Conservation (phyloP, 371 early-diverging fungal genomes). For the Thermomucor indicae-seudaticae region DNA sequence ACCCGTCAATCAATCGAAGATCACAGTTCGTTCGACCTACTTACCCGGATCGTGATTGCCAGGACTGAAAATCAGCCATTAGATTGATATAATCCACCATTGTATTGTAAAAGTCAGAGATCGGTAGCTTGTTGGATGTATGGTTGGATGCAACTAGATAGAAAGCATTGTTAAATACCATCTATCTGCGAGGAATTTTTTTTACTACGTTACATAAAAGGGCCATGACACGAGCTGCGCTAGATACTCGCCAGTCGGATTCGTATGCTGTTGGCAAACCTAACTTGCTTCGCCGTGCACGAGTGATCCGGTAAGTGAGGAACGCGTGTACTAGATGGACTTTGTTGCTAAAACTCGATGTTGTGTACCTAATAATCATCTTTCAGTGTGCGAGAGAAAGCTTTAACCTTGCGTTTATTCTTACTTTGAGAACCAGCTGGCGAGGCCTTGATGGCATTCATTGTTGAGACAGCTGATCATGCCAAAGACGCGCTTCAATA, state of each 20-base stretch:
- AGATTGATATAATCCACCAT: conserved; percentile 80
- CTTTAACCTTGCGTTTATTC: neutral
- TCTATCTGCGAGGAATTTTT: neutral
- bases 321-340: conserved; percentile 79
- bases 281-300: conserved; percentile 45
- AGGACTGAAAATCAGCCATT: conserved; percentile 76
- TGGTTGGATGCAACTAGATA: conserved; percentile 66
- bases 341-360: conserved; percentile 60
- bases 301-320: conserved; percentile 71
- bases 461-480: conserved; percentile 70
- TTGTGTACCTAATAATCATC: conserved; percentile 44
- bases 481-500: conserved; percentile 70
- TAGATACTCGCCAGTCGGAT: conserved; percentile 79
- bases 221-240: conserved; percentile 90
- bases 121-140: conserved; percentile 51
- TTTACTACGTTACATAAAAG: conserved; percentile 70
- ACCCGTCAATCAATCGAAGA: neutral
- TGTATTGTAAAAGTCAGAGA: conserved; percentile 83
- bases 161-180: neutral
- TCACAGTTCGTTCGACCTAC: neutral
- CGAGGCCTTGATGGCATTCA: conserved; percentile 73
- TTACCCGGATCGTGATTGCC: conserved; percentile 78
- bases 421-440: conserved; percentile 75
- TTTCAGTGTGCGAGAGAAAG: neutral
- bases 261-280: conserved; percentile 51